Percentiles rank a stretch among this genome's conserved stretches.
These are phyloP conservation scores for Hypoxylon fuscum DNA, from an alignment of 495 filamentous ascomycete species.

Conservation along the genomic window DNA sequence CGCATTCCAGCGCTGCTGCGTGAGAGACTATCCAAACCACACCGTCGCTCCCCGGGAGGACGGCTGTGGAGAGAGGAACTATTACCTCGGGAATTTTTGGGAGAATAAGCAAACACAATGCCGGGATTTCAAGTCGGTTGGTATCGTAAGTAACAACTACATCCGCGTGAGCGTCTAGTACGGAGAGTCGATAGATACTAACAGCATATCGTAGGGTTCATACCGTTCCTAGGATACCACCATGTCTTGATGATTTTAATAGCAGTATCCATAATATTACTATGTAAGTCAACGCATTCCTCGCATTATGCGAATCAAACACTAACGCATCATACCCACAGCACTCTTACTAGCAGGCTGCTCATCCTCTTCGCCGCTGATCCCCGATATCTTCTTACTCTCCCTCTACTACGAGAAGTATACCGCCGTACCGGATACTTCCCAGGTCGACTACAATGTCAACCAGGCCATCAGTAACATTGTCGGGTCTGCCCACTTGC, in stretches of 20 bases:
- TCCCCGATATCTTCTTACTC: conserved; percentile 82
- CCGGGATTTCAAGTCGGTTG: conserved; percentile 55
- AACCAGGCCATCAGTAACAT: conserved; percentile 78
- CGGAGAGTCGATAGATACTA: conserved; percentile 10
- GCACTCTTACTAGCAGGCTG: conserved; percentile 82
- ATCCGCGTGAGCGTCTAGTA: background rate
- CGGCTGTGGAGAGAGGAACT: conserved; percentile 48
- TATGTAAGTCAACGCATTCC: conserved; percentile 72
- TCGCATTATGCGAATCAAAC: background rate
- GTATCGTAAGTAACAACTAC: conserved; percentile 52
- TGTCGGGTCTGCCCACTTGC: conserved; percentile 70
- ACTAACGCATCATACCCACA: conserved; percentile 45
- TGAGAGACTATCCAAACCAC: conserved; percentile 36
- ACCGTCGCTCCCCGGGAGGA: conserved; percentile 53
- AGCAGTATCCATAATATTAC: conserved; percentile 89
- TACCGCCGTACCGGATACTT: conserved; percentile 69
- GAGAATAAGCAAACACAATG: conserved; percentile 32
- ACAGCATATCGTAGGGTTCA: conserved; percentile 67
- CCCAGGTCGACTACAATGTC: conserved; percentile 87
- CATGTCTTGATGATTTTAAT: conserved; percentile 99
- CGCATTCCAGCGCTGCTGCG: conserved; percentile 43
- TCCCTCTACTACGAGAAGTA: conserved; percentile 77
- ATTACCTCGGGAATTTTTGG: conserved; percentile 37
- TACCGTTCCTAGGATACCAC: conserved; percentile 97
- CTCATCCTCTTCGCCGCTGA: conserved; percentile 77